A percentile compares a stretch with the other conserved stretches of the same genome.
Conservation (phyloP, 306 rosid species). For the Ziziphus jujuba region DNA sequence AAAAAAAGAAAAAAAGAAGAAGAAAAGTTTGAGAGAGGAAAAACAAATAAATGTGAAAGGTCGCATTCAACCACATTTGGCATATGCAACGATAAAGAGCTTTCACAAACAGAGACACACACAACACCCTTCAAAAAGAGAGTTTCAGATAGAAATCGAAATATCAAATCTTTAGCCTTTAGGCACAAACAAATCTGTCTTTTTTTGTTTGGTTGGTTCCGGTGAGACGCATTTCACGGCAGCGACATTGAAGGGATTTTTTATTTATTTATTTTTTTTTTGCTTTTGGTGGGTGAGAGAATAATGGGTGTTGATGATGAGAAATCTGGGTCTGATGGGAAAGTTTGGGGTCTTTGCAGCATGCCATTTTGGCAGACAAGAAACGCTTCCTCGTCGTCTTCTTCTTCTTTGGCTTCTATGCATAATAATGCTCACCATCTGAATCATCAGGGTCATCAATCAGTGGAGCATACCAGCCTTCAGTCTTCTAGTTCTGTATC, state of each 20-base stretch:
- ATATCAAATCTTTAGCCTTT: conserved; percentile 32
- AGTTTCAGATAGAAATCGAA: conserved; percentile 21
- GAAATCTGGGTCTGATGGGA: conserved; percentile 59
- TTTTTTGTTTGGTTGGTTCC: conserved; percentile 13
- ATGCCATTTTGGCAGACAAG: conserved; percentile 81
- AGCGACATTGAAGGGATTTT: not conserved
- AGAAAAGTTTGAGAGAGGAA: conserved; percentile 15
- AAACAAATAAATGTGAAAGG: conserved; percentile 34
- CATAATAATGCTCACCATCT: conserved; percentile 49
- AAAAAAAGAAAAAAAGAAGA: too few relatives aligned
- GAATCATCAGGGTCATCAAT: conserved; percentile 47
- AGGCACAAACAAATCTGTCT: conserved; percentile 30
- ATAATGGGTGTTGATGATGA: conserved; percentile 61
- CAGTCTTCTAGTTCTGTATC: conserved; percentile 62
- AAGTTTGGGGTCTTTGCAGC: conserved; percentile 64
- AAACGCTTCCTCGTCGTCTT: conserved; percentile 47
- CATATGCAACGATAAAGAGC: conserved; percentile 27
- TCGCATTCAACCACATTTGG: conserved; percentile 45
- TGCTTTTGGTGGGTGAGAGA: not conserved
- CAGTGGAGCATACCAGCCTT: conserved; percentile 51
- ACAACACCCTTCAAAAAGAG: conserved; percentile 12
- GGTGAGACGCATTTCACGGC: conserved; percentile 25
- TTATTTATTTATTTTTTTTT: not conserved
- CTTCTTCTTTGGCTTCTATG: conserved; percentile 43
- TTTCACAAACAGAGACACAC: conserved; percentile 34